Base-by-base conservation (phyloP, 2,329 filamentous ascomycete species). In the Atkinsonella texensis region DNA sequence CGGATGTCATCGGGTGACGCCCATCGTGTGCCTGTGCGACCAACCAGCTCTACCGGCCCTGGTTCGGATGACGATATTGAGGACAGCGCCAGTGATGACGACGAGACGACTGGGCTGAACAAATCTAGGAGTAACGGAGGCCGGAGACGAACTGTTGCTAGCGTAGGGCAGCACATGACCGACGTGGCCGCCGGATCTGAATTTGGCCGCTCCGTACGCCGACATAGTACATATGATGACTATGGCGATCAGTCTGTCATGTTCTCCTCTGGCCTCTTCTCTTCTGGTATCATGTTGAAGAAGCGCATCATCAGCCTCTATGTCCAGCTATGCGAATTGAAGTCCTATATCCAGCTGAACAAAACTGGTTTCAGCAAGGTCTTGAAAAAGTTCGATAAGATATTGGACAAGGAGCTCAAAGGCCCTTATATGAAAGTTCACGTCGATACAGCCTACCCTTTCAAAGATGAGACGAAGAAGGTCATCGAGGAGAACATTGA, bases 371-470 rank as follows among this genome's bases (percentile, higher is more conserved):
- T 98, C 70, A 81, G 84, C 62, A 98, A 98, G 70, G 90, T 95
- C 0, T 72, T 97, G 58, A 98, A 98, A 71, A 98, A 98, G 68
- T 98, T 93, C 63, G 93, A 98, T 75, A 98, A 98, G 74, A 97
- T 87, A 52, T 71, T 95, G 53, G 85, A 96, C 67, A 84, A 84
- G 57, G 84, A 84, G 59, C 74, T 97, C 51, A 89, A 91, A 58
- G 73, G 79, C 13, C 73, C 76, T 45, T 98, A 95, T 65, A 81
- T 96, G 67, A 76, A 80, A 52, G 71, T 80, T 33, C 75, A 79
- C 38, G 89, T 98, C 50, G 81, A 87, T 53, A 74, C 83, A 1
- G 86, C 90, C 0, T 87, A 93, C 60, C 85, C 89, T 1, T 98
- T 98, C 70, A 79, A 79, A 47, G 75, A 82, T 11, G 75, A 80